A percentile compares a stretch with the other conserved stretches of the same genome.
Conservation (phyloP, 2,329 filamentous ascomycete genomes). For the Sclerotiophoma versabilis region DNA sequence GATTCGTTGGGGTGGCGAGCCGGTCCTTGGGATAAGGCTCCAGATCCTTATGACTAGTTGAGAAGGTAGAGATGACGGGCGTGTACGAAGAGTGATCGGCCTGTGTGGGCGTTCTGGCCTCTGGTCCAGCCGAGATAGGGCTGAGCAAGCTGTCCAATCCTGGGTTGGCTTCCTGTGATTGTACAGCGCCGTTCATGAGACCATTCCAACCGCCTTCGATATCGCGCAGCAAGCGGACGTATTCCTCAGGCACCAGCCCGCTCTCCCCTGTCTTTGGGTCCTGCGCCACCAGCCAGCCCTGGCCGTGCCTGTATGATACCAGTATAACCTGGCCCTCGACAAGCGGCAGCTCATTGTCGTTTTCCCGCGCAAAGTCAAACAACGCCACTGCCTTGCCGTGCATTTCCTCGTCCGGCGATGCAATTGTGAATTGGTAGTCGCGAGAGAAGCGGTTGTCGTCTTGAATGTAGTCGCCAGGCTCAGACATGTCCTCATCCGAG, state of each 20-base stretch:
- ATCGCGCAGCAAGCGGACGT: conserved; percentile 88
- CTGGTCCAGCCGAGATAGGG: conserved; percentile 43
- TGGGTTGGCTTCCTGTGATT: conserved; percentile 30
- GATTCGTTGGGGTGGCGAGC: conserved; percentile 46
- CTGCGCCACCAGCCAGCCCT: conserved; percentile 96
- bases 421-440: conserved; percentile 94
- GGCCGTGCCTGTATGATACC: conserved; percentile 93
- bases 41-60: conserved; percentile 60
- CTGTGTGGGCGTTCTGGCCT: conserved; percentile 51
- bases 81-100: conserved; percentile 49
- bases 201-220: conserved; percentile 82
- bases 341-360: conserved; percentile 93
- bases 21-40: conserved; percentile 55
- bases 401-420: conserved; percentile 95
- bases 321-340: conserved; percentile 95
- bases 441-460: conserved; percentile 84
- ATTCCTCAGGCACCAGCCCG: conserved; percentile 94
- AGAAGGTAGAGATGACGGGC: conserved; percentile 60
- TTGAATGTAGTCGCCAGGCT: conserved; percentile 55
- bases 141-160: conserved; percentile 42
- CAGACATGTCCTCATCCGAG: conserved; percentile 59
- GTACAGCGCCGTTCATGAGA: conserved; percentile 46
- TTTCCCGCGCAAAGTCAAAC: conserved; percentile 93
- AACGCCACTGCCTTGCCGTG: conserved; percentile 94
- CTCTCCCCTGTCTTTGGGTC: conserved; percentile 94